These are phyloP conservation scores for Omphalotus guepiniiformis DNA, from an alignment of 768 basidiomycete species.

Conservation along the genomic window DNA sequence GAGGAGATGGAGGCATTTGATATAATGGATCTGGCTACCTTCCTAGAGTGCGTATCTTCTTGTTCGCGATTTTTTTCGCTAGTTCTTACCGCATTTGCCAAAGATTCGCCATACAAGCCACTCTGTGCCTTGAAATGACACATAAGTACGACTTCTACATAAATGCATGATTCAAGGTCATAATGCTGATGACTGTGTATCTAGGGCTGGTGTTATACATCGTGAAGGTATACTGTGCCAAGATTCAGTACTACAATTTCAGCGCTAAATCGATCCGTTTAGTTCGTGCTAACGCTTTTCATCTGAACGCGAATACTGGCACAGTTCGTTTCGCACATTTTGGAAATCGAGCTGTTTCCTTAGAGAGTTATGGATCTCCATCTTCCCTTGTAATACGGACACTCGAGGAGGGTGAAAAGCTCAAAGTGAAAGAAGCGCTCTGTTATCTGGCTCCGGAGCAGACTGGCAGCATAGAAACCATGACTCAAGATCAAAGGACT, in stretches of 20 bases:
- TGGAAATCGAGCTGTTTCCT: constrained; percentile 67
- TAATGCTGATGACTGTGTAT: constrained; percentile 9
- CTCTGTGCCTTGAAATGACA: constrained; percentile 63
- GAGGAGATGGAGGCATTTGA: constrained; percentile 60
- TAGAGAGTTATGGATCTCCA: constrained; percentile 69
- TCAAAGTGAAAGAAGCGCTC: constrained; percentile 70
- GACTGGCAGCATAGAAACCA: constrained; percentile 69
- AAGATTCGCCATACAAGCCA: constrained; percentile 74
- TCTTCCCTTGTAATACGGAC: constrained; percentile 62
- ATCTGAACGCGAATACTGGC: constrained; percentile 65
- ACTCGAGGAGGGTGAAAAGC: constrained; percentile 57
- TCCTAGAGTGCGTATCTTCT: constrained; percentile 53
- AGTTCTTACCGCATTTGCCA: constrained; percentile 6
- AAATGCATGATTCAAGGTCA: constrained; percentile 1
- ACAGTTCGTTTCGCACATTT: constrained; percentile 70
- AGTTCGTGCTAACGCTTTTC: constrained; percentile 77
- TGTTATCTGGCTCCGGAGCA: constrained; percentile 77
- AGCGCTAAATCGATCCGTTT: too few relatives aligned
- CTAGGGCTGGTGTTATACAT: constrained; percentile 56
- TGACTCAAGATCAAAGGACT: constrained; percentile 67
- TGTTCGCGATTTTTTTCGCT: not conserved
- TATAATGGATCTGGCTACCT: constrained; percentile 74
- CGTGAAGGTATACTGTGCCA: constrained; percentile 48
- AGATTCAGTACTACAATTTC: not conserved
- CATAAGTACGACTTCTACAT: constrained; percentile 48